A percentile compares a stretch with the other conserved stretches of the same genome.
phyloP scores from a whole-genome alignment of 805 yeast genomes.

The Candida cerambycidarum region DNA sequence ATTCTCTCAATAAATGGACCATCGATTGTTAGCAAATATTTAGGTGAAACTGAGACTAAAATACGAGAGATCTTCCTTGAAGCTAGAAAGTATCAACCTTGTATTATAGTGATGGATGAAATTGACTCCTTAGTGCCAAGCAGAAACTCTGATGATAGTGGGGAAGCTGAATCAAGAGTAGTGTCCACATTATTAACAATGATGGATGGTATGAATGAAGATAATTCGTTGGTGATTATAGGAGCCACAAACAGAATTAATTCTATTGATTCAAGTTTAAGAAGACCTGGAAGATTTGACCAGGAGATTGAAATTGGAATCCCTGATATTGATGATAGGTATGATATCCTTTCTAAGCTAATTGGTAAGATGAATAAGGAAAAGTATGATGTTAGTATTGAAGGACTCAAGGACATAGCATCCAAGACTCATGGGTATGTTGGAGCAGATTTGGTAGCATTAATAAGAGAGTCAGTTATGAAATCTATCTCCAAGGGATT shows the following conservation, averaged over 20 bases:
- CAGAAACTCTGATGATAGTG: constrained; percentile 78
- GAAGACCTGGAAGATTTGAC: constrained; percentile 88
- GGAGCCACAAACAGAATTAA: constrained; percentile 78
- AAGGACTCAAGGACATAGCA: constrained; percentile 64
- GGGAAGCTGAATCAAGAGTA: constrained; percentile 87
- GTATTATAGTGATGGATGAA: constrained; percentile 88
- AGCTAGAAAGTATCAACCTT: constrained; percentile 82
- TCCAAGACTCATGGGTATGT: constrained; percentile 92
- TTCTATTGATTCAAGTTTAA: constrained; percentile 64
- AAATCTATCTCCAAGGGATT: constrained; percentile 69
- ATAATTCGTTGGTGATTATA: constrained; percentile 62
- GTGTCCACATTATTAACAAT: constrained; percentile 84
- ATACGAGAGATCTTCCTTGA: constrained; percentile 81
- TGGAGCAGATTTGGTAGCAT: constrained; percentile 90
- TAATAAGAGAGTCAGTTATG: constrained; percentile 87
- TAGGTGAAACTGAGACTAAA: constrained; percentile 91
- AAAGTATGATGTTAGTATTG: constrained; percentile 49
- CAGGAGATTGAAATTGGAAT: constrained; percentile 89
- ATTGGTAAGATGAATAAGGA: constrained; percentile 49
- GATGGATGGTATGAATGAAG: constrained; percentile 77
- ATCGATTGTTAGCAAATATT: constrained; percentile 84
- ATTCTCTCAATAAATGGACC: constrained; percentile 87
- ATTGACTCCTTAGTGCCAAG: constrained; percentile 90
- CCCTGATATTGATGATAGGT: constrained; percentile 82
- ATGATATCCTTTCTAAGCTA: constrained; percentile 66